These are phyloP conservation scores for Cetraspora pellucida DNA, from an alignment of 192 early-diverging fungal genomes.

Conservation along the genomic window DNA sequence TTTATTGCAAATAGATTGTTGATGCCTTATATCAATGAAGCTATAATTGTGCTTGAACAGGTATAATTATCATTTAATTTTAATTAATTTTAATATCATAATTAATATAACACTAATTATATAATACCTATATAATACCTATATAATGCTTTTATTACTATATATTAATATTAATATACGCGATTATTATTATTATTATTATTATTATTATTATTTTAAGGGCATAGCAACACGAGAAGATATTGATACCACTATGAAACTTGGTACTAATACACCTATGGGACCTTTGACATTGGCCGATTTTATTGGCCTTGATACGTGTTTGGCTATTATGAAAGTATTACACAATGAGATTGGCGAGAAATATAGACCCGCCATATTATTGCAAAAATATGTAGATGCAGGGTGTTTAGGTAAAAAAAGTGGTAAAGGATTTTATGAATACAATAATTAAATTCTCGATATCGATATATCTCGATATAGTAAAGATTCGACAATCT, in stretches of 20 bases:
- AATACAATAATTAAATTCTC: conserved; percentile 49
- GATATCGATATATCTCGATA: too few species aligned
- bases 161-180: background rate
- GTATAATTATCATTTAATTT: conserved; percentile 45
- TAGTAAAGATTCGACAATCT: too few species aligned
- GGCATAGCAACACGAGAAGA: conserved; percentile 89
- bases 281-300: conserved; percentile 96
- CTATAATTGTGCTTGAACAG: conserved; percentile 80
- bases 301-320: conserved; percentile 98
- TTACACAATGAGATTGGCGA: conserved; percentile 89
- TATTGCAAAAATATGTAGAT: conserved; percentile 94
- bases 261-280: conserved; percentile 97
- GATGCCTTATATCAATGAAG: conserved; percentile 99
- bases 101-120: background rate
- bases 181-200: background rate
- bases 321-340: conserved; percentile 96
- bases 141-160: too few species aligned
- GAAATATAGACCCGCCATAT: conserved; percentile 92
- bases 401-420: conserved; percentile 97
- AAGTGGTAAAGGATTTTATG: conserved; percentile 86
- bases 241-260: conserved; percentile 98
- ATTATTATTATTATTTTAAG: conserved; percentile 40
- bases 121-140: background rate
- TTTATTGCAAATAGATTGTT: conserved; percentile 97
- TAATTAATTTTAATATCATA: too few species aligned